Conservation (phyloP, 768 basidiomycete genomes). For the Tulasnella sp. region DNA sequence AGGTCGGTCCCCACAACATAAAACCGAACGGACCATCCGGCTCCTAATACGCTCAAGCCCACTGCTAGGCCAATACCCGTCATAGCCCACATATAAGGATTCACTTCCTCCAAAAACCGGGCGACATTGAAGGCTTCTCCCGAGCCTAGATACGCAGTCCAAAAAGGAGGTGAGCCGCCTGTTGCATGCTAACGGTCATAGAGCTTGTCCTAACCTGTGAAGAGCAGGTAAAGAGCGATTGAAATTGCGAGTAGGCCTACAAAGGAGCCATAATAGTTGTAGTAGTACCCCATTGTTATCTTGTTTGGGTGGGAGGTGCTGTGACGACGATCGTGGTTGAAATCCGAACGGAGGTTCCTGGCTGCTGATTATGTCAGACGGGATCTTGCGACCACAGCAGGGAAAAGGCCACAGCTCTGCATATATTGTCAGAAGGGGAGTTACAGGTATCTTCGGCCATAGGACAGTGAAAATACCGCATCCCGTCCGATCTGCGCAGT, state of each 20-base stretch:
- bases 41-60: constrained; percentile 88
- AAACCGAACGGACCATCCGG: constrained; percentile 72
- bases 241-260: constrained; percentile 53
- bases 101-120: constrained; percentile 88
- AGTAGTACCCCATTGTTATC: constrained; percentile 28
- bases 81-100: constrained; percentile 89
- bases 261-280: constrained; percentile 26
- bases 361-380: neutral
- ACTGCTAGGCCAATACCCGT: constrained; percentile 90
- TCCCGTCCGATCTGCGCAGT: constrained; percentile 27
- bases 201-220: constrained; percentile 63
- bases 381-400: neutral
- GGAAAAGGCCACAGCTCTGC: constrained; percentile 47
- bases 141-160: constrained; percentile 51
- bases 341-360: neutral
- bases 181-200: neutral
- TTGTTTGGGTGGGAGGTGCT: neutral
- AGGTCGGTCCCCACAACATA: neutral
- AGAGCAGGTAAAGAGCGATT: constrained; percentile 81
- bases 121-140: constrained; percentile 94
- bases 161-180: constrained; percentile 28
- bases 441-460: constrained; percentile 24
- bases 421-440: neutral
- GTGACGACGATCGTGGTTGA: constrained; percentile 15
- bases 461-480: constrained; percentile 27